These are phyloP conservation scores for Aegilops sharonensis DNA, from an alignment of 176 grass and related monocot species.

Conservation along the genomic window DNA sequence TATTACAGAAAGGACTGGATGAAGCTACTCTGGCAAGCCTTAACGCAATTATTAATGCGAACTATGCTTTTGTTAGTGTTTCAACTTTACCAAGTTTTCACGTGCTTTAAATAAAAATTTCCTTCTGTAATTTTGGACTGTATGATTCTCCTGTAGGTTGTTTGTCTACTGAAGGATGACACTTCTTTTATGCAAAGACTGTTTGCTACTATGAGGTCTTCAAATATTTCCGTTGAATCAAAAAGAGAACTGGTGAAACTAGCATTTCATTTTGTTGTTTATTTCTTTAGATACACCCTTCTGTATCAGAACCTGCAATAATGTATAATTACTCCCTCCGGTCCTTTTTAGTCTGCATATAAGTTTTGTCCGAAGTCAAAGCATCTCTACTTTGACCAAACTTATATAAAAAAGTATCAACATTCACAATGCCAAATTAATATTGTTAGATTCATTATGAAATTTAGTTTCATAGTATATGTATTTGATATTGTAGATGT, in stretches of 20 bases:
- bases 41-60: constrained; percentile 55
- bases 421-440: no score
- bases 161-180: constrained; percentile 78
- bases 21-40: constrained; percentile 62
- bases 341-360: no score
- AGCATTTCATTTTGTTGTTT: not conserved
- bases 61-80: constrained; percentile 66
- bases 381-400: no score
- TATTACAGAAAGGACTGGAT: constrained; percentile 68
- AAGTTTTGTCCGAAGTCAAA: no score
- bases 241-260: constrained; percentile 70
- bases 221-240: constrained; percentile 53
- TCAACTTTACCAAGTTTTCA: constrained; percentile 27
- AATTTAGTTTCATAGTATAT: no score
- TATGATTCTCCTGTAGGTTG: constrained; percentile 53
- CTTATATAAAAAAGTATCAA: no score
- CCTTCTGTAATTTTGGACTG: constrained; percentile 1
- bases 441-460: no score
- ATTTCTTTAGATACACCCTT: constrained; percentile 23
- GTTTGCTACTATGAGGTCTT: constrained; percentile 70
- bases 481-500: no score
- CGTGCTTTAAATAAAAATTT: constrained; percentile 30
- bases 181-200: constrained; percentile 77
- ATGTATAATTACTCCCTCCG: not conserved
- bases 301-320: constrained; percentile 9